Conservation (phyloP, 164 flowering plant genomes). For the Vitis cinerea region DNA sequence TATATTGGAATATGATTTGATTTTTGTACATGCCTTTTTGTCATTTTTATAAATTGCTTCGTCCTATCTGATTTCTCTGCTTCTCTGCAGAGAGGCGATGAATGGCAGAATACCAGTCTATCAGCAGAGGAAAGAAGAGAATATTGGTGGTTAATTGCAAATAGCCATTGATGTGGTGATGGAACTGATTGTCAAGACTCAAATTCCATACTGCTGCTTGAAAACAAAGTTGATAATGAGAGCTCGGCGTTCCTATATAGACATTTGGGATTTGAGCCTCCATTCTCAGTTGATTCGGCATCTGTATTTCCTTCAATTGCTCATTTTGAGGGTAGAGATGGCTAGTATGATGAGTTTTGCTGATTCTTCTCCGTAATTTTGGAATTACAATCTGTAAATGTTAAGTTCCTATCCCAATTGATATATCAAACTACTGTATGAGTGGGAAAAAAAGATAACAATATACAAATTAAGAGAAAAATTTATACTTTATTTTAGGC, state of each 20-base stretch:
- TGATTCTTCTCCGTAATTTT: neutral
- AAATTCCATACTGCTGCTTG: neutral
- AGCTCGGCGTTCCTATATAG: neutral
- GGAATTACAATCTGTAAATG: slow-evolving; percentile 13
- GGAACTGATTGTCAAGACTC: neutral
- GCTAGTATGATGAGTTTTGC: neutral
- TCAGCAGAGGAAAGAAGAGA: slow-evolving; percentile 37
- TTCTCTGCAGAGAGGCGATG: slow-evolving; percentile 59
- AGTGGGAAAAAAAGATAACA: slow-evolving; percentile 4
- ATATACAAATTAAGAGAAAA: neutral
- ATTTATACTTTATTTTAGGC: neutral
- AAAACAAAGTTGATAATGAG: slow-evolving; percentile 2
- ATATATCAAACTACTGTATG: neutral
- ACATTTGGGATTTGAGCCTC: neutral
- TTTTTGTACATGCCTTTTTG: too few species aligned
- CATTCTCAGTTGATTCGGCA: neutral
- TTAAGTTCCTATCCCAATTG: neutral
- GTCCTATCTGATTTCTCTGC: slow-evolving; percentile 2
- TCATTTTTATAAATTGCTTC: neutral
- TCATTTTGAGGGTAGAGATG: neutral
- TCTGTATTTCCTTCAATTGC: neutral
- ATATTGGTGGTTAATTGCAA: slow-evolving; percentile 25
- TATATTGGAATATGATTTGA: too few species aligned
- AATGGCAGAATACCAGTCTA: slow-evolving; percentile 29
- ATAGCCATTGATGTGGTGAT: slow-evolving; percentile 34